These are phyloP conservation scores for Lasiosphaeria miniovina DNA, from an alignment of 495 filamentous ascomycete genomes.

Conservation along the genomic window DNA sequence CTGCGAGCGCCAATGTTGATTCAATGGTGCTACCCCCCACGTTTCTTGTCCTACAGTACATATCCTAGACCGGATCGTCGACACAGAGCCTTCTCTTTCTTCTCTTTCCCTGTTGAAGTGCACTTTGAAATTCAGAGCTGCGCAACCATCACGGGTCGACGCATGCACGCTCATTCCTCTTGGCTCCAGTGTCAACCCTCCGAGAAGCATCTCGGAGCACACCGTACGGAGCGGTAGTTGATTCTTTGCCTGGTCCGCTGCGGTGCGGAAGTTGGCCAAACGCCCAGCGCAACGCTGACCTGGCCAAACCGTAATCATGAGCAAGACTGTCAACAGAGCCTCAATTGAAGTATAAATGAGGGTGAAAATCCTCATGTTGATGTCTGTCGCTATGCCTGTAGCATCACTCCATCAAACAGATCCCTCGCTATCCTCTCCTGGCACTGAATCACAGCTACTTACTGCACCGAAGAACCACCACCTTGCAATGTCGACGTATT, in stretches of 20 bases:
- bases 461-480: not conserved
- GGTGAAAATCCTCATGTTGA: too few relatives aligned
- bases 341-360: too few relatives aligned
- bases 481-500: not conserved
- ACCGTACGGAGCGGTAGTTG: too few relatives aligned
- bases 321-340: too few relatives aligned
- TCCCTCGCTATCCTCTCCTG: too few relatives aligned
- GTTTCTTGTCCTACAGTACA: not conserved
- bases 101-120: not conserved
- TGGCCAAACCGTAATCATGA: too few relatives aligned
- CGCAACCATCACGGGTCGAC: not conserved
- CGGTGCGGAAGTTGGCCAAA: too few relatives aligned
- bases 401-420: too few relatives aligned
- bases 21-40: not conserved
- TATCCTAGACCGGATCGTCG: not conserved
- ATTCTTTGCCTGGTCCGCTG: too few relatives aligned
- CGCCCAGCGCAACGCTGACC: too few relatives aligned
- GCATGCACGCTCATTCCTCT: not conserved
- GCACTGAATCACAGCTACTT: not conserved
- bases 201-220: not conserved
- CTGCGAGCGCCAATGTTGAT: not conserved
- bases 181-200: not conserved
- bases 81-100: not conserved
- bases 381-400: too few relatives aligned
- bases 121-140: not conserved